phyloP scores from a whole-genome alignment of 2,329 filamentous ascomycete genomes.

The Penicillium polonicum region DNA sequence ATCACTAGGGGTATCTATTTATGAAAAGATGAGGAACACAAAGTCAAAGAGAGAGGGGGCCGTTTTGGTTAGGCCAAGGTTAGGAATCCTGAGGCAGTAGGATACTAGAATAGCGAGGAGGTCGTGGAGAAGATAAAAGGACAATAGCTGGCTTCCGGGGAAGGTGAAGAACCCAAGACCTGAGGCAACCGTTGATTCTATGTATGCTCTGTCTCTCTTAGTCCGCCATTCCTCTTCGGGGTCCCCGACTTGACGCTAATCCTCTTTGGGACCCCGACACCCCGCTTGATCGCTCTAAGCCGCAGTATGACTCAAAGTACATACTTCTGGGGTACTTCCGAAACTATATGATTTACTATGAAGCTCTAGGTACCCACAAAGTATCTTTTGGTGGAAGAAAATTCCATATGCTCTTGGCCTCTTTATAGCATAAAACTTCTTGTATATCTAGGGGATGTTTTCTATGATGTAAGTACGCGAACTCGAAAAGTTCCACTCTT shows the following conservation, averaged over 20 bases:
- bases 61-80: neutral
- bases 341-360: neutral
- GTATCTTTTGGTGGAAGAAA: neutral
- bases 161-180: slow-evolving; percentile 23
- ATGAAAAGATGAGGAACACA: neutral
- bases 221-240: slow-evolving; percentile 25
- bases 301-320: slow-evolving; percentile 9
- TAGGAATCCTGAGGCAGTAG: slow-evolving; percentile 1
- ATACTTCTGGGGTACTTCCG: neutral
- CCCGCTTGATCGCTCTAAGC: slow-evolving; percentile 12
- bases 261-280: slow-evolving; percentile 28
- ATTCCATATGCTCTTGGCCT: neutral
- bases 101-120: neutral
- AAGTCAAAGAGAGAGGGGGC: neutral
- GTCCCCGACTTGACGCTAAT: slow-evolving; percentile 31
- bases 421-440: no score
- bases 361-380: neutral
- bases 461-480: no score
- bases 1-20: slow-evolving; percentile 8
- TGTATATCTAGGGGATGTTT: neutral
- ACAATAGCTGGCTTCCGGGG: slow-evolving; percentile 5
- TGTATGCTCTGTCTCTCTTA: slow-evolving; percentile 3
- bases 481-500: neutral
- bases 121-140: slow-evolving; percentile 5
- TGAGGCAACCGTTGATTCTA: slow-evolving; percentile 15